phyloP scores from a whole-genome alignment of 129 eudicot species.

The Solidago caesia region DNA sequence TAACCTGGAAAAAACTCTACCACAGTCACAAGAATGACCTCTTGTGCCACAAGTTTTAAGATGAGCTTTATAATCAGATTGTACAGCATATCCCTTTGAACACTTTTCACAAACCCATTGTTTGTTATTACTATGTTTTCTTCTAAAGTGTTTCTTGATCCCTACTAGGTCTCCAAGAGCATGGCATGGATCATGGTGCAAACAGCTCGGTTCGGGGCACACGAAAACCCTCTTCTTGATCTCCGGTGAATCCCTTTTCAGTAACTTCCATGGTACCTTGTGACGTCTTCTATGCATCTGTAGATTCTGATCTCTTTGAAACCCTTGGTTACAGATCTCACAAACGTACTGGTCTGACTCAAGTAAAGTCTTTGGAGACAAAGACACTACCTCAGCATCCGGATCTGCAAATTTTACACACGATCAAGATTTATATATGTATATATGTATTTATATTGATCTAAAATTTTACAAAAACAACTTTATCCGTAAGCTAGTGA shows the following conservation, averaged over 20 bases:
- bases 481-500: not conserved
- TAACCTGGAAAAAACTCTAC: conserved; percentile 78
- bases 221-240: conserved; percentile 59
- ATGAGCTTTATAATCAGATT: conserved; percentile 74
- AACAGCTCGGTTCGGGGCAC: conserved; percentile 64
- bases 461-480: not conserved
- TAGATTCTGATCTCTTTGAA: conserved; percentile 64
- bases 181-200: conserved; percentile 68
- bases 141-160: conserved; percentile 60
- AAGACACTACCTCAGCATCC: conserved; percentile 66
- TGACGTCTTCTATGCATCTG: conserved; percentile 73
- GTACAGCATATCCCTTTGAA: conserved; percentile 66
- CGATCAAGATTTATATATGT: not conserved
- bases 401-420: conserved; percentile 46
- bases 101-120: conserved; percentile 78
- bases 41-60: conserved; percentile 73
- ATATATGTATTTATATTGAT: not conserved
- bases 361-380: conserved; percentile 57
- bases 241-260: conserved; percentile 59
- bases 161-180: conserved; percentile 71
- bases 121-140: conserved; percentile 63
- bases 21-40: conserved; percentile 83
- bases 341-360: conserved; percentile 69
- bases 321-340: conserved; percentile 80
- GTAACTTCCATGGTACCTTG: conserved; percentile 69